Evolutionary conservation across 495 filamentous ascomycete species (phyloP).

Genomic region (Pyrenula aspistea): DNA sequence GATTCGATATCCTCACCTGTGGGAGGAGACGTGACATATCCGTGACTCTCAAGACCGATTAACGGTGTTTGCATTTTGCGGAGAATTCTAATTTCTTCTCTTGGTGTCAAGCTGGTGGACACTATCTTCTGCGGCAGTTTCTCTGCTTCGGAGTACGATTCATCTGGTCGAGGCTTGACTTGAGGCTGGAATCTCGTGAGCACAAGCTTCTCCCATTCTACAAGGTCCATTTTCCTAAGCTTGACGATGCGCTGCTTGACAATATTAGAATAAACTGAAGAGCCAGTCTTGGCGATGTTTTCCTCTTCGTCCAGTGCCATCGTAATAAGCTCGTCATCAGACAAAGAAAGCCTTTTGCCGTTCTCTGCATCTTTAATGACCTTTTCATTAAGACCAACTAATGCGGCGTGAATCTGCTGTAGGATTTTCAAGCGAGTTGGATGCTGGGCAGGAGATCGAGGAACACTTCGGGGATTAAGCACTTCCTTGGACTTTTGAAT

Average conservation of each 20-base stretch:
- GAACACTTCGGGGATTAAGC: constrained; percentile 72
- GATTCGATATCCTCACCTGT: constrained; percentile 45
- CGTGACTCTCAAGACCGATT: constrained; percentile 45
- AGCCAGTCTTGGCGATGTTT: constrained; percentile 51
- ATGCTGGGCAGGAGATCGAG: constrained; percentile 59
- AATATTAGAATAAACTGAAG: constrained; percentile 62
- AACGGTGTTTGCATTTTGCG: constrained; percentile 46
- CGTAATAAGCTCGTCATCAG: constrained; percentile 57
- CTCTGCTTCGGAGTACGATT: constrained; percentile 3
- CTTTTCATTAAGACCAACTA: constrained; percentile 55
- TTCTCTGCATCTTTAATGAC: constrained; percentile 35
- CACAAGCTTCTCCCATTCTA: constrained; percentile 49
- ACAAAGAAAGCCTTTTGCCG: constrained; percentile 47
- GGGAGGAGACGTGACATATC: constrained; percentile 60
- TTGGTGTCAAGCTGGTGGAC: constrained; percentile 51
- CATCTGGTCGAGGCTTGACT: constrained; percentile 9
- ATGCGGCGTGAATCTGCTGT: constrained; percentile 60
- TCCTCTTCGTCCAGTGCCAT: constrained; percentile 81
- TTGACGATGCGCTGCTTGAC: constrained; percentile 67
- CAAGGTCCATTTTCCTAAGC: constrained; percentile 57
- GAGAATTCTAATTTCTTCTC: constrained; percentile 58
- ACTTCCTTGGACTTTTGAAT: constrained; percentile 31
- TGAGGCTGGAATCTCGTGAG: constrained; percentile 25
- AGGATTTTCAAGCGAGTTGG: constrained; percentile 53
- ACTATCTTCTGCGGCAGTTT: constrained; percentile 22